Base-by-base conservation (phyloP, 345 rosid species). In the Linum trigynum region DNA sequence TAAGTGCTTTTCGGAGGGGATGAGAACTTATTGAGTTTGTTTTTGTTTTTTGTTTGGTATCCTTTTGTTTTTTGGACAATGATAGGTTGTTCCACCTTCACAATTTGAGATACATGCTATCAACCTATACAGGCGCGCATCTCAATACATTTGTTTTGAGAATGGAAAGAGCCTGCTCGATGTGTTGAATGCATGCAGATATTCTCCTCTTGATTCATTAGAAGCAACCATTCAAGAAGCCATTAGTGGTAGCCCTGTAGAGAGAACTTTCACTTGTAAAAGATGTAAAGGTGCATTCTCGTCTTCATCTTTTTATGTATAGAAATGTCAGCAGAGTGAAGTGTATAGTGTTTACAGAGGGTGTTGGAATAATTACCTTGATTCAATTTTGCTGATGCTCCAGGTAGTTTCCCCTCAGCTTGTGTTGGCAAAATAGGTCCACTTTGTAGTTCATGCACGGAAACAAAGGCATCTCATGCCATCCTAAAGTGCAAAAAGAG, bases 111-210 rank as follows among this genome's bases (percentile, higher is more conserved):
- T 92, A 74, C 98, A 92, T 83, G 98, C 98, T 35, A 83, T 86
- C 69, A 90, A 85, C 62, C 91, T 83, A 68, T 92, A 90, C 74
- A 85, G 88, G 78, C 91, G 97, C 43, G 98, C 96, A 23, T 79
- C 89, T 48, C 98, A 92, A 64, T 92, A 92, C 77, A 92, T 86
- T 69, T 92, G 98, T 76, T 84, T 92, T 70, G 97, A 88, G 80
- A 92, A 90, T 78, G 98, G 98, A 67, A 92, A 86, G 83, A 92
- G 98, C 84, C 83, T 92, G 77, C 96, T 92, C 63, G 98, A 92
- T 61, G 83, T 90, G 69, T 75, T 92, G 78, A 84, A 84, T 80
- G 83, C 82, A 64, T 85, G 97, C 83, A 80, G 98, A 78, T 70
- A 74, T 63, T 78, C 78, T 73, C 92, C 91, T 61, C 78, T 88